These are phyloP conservation scores for Bretziella fagacearum DNA, from an alignment of 2,329 filamentous ascomycete genomes.

Conservation along the genomic window DNA sequence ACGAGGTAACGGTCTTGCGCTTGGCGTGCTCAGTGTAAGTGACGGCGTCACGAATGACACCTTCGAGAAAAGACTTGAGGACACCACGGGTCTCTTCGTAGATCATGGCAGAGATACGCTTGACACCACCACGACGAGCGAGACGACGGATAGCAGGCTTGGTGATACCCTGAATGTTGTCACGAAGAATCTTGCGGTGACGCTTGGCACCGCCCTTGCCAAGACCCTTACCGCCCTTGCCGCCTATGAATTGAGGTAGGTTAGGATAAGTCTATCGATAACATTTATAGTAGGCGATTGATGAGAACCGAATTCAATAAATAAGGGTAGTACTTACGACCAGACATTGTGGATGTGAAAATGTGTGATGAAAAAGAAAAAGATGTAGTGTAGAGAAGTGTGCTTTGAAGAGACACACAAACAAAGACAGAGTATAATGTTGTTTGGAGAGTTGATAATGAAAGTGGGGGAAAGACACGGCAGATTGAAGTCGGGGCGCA, in stretches of 20 bases:
- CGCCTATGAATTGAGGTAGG: constrained; percentile 36
- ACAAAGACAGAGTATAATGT: neutral
- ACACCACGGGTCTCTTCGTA: constrained; percentile 66
- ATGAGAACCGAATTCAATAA: neutral
- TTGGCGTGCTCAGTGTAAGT: constrained; percentile 69
- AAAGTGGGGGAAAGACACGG: neutral
- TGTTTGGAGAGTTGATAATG: neutral
- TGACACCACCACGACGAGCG: constrained; percentile 97
- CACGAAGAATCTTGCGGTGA: constrained; percentile 96
- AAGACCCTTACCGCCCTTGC: constrained; percentile 94
- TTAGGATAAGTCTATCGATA: neutral
- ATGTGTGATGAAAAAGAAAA: neutral
- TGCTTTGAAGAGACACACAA: neutral
- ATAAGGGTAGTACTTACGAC: constrained; percentile 15
- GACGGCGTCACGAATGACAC: constrained; percentile 59
- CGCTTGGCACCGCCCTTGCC: constrained; percentile 98
- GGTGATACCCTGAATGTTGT: constrained; percentile 99
- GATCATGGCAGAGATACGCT: constrained; percentile 97
- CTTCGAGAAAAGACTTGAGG: constrained; percentile 62
- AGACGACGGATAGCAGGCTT: constrained; percentile 98
- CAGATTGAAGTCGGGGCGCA: neutral
- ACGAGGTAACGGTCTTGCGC: constrained; percentile 61
- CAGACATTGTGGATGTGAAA: constrained; percentile 14
- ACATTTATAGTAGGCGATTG: neutral
- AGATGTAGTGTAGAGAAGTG: neutral